A percentile compares a stretch with the other conserved stretches of the same genome.
phyloP scores from a whole-genome alignment of 2,329 filamentous ascomycete genomes.

The Colletotrichum sp. region DNA sequence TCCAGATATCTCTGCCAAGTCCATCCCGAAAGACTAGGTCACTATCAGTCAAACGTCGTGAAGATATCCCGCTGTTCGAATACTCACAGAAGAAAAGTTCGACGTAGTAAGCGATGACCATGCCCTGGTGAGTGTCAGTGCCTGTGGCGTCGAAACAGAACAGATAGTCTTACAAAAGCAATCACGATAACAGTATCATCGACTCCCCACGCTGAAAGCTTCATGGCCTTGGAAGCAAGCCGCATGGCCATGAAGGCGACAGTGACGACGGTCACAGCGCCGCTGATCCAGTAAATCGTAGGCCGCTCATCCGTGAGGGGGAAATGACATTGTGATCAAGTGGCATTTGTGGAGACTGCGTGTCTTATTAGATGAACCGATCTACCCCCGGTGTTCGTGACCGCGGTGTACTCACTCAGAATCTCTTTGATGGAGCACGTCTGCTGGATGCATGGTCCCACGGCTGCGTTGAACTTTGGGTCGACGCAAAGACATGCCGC shows the following conservation, averaged over 20 bases:
- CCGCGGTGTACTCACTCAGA: conserved; percentile 27
- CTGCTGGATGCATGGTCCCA: conserved; percentile 28
- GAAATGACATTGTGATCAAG: not conserved
- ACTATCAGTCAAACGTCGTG: not conserved
- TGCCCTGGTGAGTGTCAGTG: not conserved
- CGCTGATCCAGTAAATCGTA: not conserved
- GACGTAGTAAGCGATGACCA: not conserved
- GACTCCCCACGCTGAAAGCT: not conserved
- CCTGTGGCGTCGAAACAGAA: rapidly evolving
- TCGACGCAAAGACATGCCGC: conserved; percentile 35
- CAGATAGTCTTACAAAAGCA: not conserved
- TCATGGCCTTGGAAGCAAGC: not conserved
- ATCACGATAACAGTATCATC: not conserved
- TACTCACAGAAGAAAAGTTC: not conserved
- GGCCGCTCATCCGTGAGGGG: not conserved
- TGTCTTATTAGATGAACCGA: not conserved
- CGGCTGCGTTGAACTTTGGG: conserved; percentile 22
- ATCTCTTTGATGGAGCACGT: conserved; percentile 33
- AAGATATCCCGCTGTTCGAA: not conserved
- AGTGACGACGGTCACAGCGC: not conserved
- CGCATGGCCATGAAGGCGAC: not conserved
- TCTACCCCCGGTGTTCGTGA: no score
- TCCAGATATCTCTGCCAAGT: conserved; percentile 42
- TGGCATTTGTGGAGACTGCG: not conserved
- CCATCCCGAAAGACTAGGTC: conserved; percentile 23